Conservation (phyloP, 306 rosid species). For the Ochetophila trinervis region DNA sequence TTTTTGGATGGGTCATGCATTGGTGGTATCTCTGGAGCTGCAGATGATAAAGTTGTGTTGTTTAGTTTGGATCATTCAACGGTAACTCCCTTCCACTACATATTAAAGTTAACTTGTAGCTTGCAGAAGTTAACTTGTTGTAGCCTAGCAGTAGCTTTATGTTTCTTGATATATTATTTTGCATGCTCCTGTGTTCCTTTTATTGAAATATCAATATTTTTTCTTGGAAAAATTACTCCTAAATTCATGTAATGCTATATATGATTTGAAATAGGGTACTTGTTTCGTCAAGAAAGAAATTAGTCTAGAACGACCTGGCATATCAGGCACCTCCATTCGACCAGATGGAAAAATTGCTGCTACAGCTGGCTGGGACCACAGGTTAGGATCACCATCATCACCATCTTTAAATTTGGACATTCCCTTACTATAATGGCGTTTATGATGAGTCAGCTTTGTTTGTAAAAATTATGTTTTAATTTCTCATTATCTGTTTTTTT, state of each 20-base stretch:
- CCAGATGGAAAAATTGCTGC: constrained; percentile 77
- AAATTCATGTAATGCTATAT: constrained; percentile 13
- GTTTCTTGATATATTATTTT: too few species aligned
- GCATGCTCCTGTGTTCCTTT: neutral
- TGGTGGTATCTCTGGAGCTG: constrained; percentile 92
- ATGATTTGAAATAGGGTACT: constrained; percentile 43
- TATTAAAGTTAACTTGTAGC: neutral
- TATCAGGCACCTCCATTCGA: constrained; percentile 75
- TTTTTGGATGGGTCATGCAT: constrained; percentile 63
- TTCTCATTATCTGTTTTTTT: neutral
- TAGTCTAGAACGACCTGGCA: constrained; percentile 81
- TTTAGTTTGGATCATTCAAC: constrained; percentile 72
- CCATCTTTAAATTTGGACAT: neutral
- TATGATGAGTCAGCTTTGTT: neutral
- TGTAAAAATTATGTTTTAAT: neutral
- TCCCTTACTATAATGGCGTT: too few species aligned
- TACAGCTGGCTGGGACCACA: constrained; percentile 98
- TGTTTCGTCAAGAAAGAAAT: constrained; percentile 69
- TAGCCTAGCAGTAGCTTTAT: too few species aligned
- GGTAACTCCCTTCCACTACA: constrained; percentile 43
- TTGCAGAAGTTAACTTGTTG: neutral
- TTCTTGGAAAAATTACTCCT: neutral
- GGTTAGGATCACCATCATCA: constrained; percentile 40
- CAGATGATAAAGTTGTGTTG: constrained; percentile 76
- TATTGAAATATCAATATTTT: neutral